Percentiles rank a stretch among this genome's conserved stretches.
These are phyloP conservation scores for Paraphoma chrysanthemicola DNA, from an alignment of 2,329 filamentous ascomycete genomes.

Conservation along the genomic window DNA sequence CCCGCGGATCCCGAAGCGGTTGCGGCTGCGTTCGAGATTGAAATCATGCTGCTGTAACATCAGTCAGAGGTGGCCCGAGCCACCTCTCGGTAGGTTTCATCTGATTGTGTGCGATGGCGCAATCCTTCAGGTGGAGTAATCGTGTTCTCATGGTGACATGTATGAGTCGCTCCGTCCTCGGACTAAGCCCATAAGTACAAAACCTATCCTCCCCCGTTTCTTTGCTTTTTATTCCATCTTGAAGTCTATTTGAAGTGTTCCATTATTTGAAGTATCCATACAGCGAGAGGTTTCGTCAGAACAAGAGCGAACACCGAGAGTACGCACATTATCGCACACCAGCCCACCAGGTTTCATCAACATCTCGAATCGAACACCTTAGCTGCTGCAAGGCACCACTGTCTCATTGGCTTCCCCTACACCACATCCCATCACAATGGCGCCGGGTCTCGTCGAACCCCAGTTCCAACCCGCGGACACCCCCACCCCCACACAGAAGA, in stretches of 20 bases:
- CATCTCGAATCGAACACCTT: neutral
- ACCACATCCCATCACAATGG: conserved; percentile 28
- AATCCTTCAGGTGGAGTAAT: conserved; percentile 22
- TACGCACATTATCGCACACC: neutral
- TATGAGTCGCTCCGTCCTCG: conserved; percentile 5
- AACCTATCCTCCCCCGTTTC: neutral
- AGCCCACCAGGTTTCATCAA: neutral
- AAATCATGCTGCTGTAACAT: neutral
- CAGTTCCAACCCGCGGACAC: conserved; percentile 19
- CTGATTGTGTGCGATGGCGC: conserved; percentile 48
- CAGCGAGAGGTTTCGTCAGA: no score
- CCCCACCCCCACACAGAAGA: conserved; percentile 14
- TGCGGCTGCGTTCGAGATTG: neutral
- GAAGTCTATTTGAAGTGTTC: neutral
- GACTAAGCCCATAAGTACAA: conserved; percentile 18
- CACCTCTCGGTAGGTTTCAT: neutral
- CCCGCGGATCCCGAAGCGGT: neutral
- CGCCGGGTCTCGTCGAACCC: conserved; percentile 43
- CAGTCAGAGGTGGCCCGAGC: neutral
- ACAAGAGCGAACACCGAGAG: no score
- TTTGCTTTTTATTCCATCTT: neutral
- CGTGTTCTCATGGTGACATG: conserved; percentile 16
- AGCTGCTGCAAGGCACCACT: neutral
- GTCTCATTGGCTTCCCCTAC: neutral
- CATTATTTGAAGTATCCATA: neutral